phyloP scores from a whole-genome alignment of 305 asterid genomes.

The Galium porrigens region DNA sequence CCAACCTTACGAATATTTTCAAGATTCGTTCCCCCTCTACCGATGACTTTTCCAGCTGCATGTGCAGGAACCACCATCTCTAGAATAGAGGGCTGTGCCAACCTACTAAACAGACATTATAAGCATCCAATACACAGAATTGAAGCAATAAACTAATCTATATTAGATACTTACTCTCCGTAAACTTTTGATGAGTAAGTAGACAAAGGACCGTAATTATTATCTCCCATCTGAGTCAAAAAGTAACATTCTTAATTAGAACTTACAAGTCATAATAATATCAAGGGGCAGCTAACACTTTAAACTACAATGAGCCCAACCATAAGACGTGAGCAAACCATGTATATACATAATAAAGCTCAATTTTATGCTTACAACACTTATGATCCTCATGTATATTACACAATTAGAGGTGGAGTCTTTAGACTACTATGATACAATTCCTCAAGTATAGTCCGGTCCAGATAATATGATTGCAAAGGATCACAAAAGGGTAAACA shows the following conservation, averaged over 20 bases:
- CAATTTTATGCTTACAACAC: neutral
- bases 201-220: constrained; percentile 45
- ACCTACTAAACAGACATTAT: constrained; percentile 29
- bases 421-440: too few relatives aligned
- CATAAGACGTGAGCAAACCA: neutral
- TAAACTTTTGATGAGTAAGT: constrained; percentile 51
- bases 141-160: constrained; percentile 13
- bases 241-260: constrained; percentile 11
- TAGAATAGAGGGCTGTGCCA: constrained; percentile 53
- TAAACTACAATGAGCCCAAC: neutral
- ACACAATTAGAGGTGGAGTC: too few relatives aligned
- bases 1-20: constrained; percentile 81
- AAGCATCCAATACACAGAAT: constrained; percentile 14
- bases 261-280: neutral
- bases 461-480: too few relatives aligned
- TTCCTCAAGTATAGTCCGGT: too few relatives aligned
- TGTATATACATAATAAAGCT: neutral
- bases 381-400: neutral
- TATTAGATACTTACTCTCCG: constrained; percentile 44
- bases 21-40: constrained; percentile 74
- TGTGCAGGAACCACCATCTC: constrained; percentile 82
- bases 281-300: constrained; percentile 4
- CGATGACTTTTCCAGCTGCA: constrained; percentile 74
- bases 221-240: constrained; percentile 44
- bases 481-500: too few relatives aligned